These are phyloP conservation scores for Mortierella sp. DNA, from an alignment of 371 early-diverging fungal species.

Conservation along the genomic window DNA sequence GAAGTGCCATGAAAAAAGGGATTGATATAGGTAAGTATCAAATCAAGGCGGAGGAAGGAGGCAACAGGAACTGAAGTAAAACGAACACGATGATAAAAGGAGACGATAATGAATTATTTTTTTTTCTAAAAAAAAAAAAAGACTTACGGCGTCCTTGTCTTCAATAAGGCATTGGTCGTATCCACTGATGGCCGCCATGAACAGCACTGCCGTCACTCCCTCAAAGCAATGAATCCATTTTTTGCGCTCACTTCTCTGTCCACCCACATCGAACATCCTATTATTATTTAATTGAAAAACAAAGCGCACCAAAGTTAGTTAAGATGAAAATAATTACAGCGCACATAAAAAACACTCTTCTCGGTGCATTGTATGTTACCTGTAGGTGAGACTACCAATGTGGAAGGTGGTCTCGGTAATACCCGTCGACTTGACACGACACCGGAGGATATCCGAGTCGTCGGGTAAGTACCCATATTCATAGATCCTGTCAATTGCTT, in stretches of 20 bases:
- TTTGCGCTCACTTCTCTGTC: conserved; percentile 91
- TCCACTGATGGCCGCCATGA: conserved; percentile 92
- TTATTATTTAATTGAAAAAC: not conserved
- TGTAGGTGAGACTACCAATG: conserved; percentile 81
- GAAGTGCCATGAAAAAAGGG: not conserved
- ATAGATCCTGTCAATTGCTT: conserved; percentile 86
- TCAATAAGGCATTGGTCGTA: conserved; percentile 95
- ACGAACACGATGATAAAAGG: conserved; percentile 36
- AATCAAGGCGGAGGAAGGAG: not conserved
- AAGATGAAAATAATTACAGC: not conserved
- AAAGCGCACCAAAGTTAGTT: not conserved
- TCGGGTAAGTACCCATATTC: conserved; percentile 82
- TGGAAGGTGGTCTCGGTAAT: conserved; percentile 90
- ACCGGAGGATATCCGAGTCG: conserved; percentile 88
- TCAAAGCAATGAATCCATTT: conserved; percentile 97
- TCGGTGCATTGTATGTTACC: conserved; percentile 25
- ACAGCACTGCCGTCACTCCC: conserved; percentile 93
- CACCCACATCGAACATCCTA: conserved; percentile 93
- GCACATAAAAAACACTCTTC: too few species aligned
- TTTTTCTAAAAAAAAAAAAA: too few species aligned
- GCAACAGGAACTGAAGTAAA: not conserved
- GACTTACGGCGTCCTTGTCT: conserved; percentile 90
- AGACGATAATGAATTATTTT: too few species aligned
- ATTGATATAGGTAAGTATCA: not conserved
- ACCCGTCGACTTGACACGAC: conserved; percentile 88